Evolutionary conservation across 495 filamentous ascomycete genomes (phyloP).

Genomic region (Talaromyces proteolyticus): DNA sequence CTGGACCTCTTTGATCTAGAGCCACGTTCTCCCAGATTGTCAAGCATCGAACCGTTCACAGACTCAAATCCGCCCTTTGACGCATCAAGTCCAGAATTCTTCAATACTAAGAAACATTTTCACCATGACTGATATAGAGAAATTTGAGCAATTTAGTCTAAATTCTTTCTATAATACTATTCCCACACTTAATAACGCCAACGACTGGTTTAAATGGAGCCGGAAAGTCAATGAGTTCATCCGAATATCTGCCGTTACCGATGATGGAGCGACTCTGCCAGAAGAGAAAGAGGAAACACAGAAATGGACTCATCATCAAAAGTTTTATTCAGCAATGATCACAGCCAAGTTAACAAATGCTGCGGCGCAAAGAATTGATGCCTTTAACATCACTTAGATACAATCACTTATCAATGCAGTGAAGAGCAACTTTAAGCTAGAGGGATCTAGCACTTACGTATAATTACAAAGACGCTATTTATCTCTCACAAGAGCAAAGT

Average conservation of each 20-base stretch:
- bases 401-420: conserved; percentile 8
- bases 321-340: conserved; percentile 11
- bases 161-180: conserved; percentile 6
- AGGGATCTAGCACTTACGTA: conserved; percentile 10
- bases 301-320: conserved; percentile 8
- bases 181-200: conserved; percentile 6
- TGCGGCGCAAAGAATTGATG: conserved; percentile 10
- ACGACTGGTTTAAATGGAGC: conserved; percentile 7
- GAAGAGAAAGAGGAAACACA: conserved; percentile 5
- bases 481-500: conserved; percentile 9
- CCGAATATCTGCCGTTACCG: conserved; percentile 7
- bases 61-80: not conserved
- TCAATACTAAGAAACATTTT: not conserved
- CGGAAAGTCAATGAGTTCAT: conserved; percentile 8
- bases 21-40: conserved; percentile 2
- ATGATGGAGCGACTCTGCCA: not conserved
- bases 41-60: not conserved
- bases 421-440: conserved; percentile 9
- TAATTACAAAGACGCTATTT: conserved; percentile 9
- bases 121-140: conserved; percentile 1
- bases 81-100: conserved; percentile 2
- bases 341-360: conserved; percentile 9
- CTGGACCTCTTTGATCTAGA: conserved; percentile 7
- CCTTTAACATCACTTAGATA: conserved; percentile 8
- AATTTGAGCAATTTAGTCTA: conserved; percentile 8